phyloP scores from a whole-genome alignment of 2,329 filamentous ascomycete species.

The Ascochyta koolunga region DNA sequence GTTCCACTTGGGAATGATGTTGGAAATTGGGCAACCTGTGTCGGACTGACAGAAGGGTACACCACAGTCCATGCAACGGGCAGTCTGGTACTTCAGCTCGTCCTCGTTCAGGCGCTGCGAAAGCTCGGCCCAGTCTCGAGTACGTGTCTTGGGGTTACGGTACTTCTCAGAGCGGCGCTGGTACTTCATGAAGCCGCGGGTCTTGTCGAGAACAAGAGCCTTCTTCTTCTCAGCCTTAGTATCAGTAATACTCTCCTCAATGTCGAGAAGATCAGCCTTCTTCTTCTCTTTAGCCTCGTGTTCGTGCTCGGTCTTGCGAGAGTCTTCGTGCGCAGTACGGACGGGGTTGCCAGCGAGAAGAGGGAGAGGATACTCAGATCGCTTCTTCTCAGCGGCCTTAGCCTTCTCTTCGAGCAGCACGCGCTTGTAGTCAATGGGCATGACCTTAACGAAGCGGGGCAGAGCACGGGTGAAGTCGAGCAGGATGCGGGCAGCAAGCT shows the following conservation, averaged over 20 bases:
- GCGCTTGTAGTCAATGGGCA: conserved; percentile 95
- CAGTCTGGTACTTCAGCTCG: conserved; percentile 94
- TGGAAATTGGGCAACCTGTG: conserved; percentile 92
- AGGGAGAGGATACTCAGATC: conserved; percentile 80
- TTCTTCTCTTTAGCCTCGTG: conserved; percentile 69
- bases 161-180: conserved; percentile 92
- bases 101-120: conserved; percentile 88
- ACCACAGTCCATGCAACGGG: conserved; percentile 98
- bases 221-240: conserved; percentile 87
- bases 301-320: conserved; percentile 61
- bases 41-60: conserved; percentile 98
- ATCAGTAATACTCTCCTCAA: conserved; percentile 90
- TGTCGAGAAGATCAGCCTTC: conserved; percentile 74
- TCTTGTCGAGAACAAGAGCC: conserved; percentile 95
- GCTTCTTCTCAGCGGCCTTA: conserved; percentile 84
- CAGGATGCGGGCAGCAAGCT: conserved; percentile 88
- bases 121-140: conserved; percentile 92
- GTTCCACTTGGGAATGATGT: conserved; percentile 98
- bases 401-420: conserved; percentile 84
- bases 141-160: conserved; percentile 79
- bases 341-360: conserved; percentile 71
- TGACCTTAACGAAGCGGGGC: conserved; percentile 88
- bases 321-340: conserved; percentile 59
- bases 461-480: conserved; percentile 95
- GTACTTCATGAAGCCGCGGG: conserved; percentile 97